Conservation (phyloP, 2,329 filamentous ascomycete genomes). For the Tolypocladium sp. region DNA sequence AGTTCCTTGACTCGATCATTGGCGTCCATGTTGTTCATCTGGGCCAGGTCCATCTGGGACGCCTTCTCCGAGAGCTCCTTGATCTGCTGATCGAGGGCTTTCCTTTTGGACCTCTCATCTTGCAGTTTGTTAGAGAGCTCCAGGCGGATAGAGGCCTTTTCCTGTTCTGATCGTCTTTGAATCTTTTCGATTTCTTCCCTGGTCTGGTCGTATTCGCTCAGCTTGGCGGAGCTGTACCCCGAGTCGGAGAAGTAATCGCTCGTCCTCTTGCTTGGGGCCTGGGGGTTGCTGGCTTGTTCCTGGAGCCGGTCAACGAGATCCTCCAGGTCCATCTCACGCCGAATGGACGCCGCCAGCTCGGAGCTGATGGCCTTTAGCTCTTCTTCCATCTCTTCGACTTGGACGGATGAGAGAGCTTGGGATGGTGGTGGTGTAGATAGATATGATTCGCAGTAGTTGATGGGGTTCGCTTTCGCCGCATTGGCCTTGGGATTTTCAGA, state of each 20-base stretch:
- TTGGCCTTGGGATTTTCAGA: slow-evolving; percentile 28
- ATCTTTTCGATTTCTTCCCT: slow-evolving; percentile 72
- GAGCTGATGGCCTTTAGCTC: slow-evolving; percentile 88
- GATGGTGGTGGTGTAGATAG: slow-evolving; percentile 38
- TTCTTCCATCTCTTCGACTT: slow-evolving; percentile 85
- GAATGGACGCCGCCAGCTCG: slow-evolving; percentile 86
- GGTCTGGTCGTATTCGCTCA: slow-evolving; percentile 55
- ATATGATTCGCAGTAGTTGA: slow-evolving; percentile 42
- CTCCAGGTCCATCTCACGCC: slow-evolving; percentile 91
- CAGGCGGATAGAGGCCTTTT: slow-evolving; percentile 76
- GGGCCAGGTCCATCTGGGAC: slow-evolving; percentile 47
- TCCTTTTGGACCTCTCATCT: slow-evolving; percentile 70
- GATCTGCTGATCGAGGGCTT: slow-evolving; percentile 74
- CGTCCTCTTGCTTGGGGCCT: slow-evolving; percentile 58
- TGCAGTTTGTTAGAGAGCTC: slow-evolving; percentile 81
- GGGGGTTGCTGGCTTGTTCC: slow-evolving; percentile 56
- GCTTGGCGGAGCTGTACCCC: slow-evolving; percentile 75
- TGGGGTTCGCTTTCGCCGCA: slow-evolving; percentile 30
- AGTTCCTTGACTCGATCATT: slow-evolving; percentile 64
- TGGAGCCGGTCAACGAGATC: slow-evolving; percentile 86
- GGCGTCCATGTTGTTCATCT: slow-evolving; percentile 47
- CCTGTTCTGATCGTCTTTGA: slow-evolving; percentile 78
- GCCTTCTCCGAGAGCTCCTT: slow-evolving; percentile 73
- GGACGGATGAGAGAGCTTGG: slow-evolving; percentile 27
- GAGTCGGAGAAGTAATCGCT: slow-evolving; percentile 99